Percentiles rank a stretch among this genome's conserved stretches.
Evolutionary conservation across 768 basidiomycete species (phyloP).

Genomic region (Phlebiopsis gigantea): DNA sequence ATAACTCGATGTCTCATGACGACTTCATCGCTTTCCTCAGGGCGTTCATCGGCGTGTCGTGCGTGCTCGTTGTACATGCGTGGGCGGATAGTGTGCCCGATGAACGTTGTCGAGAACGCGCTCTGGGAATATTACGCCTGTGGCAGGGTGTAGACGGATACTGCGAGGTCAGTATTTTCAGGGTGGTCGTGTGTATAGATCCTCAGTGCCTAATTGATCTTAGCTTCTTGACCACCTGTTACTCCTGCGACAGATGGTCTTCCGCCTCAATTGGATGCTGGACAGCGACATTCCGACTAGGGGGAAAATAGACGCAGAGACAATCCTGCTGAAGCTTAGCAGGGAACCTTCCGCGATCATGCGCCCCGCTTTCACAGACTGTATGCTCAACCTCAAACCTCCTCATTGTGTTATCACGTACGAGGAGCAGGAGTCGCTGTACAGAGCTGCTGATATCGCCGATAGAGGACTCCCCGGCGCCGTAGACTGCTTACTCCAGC

Average conservation of each 20-base stretch:
- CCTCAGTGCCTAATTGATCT: not conserved
- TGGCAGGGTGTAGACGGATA: conserved; percentile 72
- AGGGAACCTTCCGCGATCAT: conserved; percentile 58
- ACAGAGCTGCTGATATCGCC: conserved; percentile 59
- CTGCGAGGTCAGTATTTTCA: conserved; percentile 46
- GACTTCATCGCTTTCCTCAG: conserved; percentile 63
- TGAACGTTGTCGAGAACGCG: conserved; percentile 56
- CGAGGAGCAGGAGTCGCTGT: conserved; percentile 51
- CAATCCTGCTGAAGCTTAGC: conserved; percentile 56
- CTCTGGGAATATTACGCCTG: conserved; percentile 53
- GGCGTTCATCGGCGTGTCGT: conserved; percentile 62
- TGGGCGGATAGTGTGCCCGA: conserved; percentile 78
- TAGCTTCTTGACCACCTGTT: conserved; percentile 74
- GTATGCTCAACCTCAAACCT: conserved; percentile 51
- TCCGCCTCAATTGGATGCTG: conserved; percentile 70
- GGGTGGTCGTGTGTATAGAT: not conserved
- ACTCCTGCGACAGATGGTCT: conserved; percentile 64
- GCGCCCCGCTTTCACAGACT: conserved; percentile 50
- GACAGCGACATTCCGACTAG: conserved; percentile 57
- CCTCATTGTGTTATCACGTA: conserved; percentile 61
- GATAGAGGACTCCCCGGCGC: conserved; percentile 63
- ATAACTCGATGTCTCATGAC: conserved; percentile 34
- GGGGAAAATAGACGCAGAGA: conserved; percentile 64
- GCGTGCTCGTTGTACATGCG: conserved; percentile 65
- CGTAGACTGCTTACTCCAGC: conserved; percentile 52